A percentile compares a stretch with the other conserved stretches of the same genome.
Evolutionary conservation across 1,139 yeast species (phyloP).

Genomic region (Candida pseudoviswanathii): DNA sequence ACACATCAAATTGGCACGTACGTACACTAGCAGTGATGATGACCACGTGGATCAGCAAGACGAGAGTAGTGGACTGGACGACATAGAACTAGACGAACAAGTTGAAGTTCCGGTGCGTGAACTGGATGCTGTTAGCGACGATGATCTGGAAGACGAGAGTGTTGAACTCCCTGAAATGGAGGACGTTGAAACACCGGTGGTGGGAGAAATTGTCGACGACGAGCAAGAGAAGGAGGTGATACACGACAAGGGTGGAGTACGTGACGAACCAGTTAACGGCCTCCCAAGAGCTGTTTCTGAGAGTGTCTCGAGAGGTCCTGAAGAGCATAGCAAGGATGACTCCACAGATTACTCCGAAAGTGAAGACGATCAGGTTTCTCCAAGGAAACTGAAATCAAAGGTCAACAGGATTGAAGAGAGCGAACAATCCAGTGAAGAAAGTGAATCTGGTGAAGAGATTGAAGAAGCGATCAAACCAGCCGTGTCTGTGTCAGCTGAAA

Average conservation of each 20-base stretch:
- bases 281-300: not conserved
- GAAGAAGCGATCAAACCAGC: not conserved
- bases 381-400: too few species aligned
- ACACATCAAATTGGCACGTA: not conserved
- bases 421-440: not conserved
- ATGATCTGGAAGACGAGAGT: not conserved
- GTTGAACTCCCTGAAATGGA: not conserved
- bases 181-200: not conserved
- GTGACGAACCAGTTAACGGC: not conserved
- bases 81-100: not conserved
- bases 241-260: too few species aligned
- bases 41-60: not conserved
- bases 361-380: not conserved
- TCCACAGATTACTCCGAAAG: not conserved
- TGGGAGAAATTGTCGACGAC: not conserved
- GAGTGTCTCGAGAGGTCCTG: too few species aligned
- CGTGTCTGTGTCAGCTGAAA: not conserved
- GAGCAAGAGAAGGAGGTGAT: not conserved
- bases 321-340: not conserved
- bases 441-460: not conserved
- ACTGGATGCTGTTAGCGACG: too few species aligned
- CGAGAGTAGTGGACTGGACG: not conserved
- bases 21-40: not conserved
- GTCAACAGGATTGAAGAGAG: not conserved
- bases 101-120: not conserved